phyloP scores from a whole-genome alignment of 768 basidiomycete species.

The Lactarius pseudohatsudake region DNA sequence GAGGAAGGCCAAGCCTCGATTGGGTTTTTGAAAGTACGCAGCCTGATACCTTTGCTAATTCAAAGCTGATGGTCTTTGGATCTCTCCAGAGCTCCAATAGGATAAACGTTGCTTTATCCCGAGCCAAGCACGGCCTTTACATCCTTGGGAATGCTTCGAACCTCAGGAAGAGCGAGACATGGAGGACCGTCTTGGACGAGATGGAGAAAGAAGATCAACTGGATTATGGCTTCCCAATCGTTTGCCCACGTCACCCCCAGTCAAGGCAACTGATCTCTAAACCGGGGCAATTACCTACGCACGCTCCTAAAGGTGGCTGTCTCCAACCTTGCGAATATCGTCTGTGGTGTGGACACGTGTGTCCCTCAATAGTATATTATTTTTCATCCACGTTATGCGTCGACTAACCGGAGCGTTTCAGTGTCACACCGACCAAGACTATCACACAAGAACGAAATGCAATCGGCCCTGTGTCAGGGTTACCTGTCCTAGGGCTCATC shows the following conservation, averaged over 20 bases:
- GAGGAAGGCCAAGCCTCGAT: slow-evolving; percentile 44
- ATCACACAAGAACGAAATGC: slow-evolving; percentile 32
- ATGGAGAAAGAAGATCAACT: slow-evolving; percentile 45
- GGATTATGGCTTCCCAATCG: slow-evolving; percentile 16
- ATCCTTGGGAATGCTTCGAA: slow-evolving; percentile 68
- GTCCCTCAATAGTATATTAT: slow-evolving; percentile 32
- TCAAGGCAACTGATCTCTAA: slow-evolving; percentile 11
- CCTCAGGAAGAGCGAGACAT: slow-evolving; percentile 54
- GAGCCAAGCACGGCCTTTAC: slow-evolving; percentile 72
- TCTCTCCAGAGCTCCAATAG: slow-evolving; percentile 35
- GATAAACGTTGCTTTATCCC: slow-evolving; percentile 64
- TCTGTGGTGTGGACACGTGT: slow-evolving; percentile 37
- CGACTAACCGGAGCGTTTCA: not conserved
- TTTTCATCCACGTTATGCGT: not conserved
- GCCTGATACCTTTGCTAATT: not conserved
- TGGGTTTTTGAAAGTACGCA: slow-evolving; percentile 68
- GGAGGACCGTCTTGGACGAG: slow-evolving; percentile 56
- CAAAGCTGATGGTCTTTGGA: slow-evolving; percentile 35
- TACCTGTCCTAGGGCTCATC: slow-evolving; percentile 31
- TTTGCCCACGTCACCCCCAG: slow-evolving; percentile 26
- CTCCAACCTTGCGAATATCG: slow-evolving; percentile 32
- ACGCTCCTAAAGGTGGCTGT: slow-evolving; percentile 35
- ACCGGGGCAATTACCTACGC: slow-evolving; percentile 22
- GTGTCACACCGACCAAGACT: slow-evolving; percentile 32
- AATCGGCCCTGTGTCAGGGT: slow-evolving; percentile 30